Percentiles rank a stretch among this genome's conserved stretches.
Conservation (phyloP, 1,284 basidiomycete species). For the Ustilago hordei region DNA sequence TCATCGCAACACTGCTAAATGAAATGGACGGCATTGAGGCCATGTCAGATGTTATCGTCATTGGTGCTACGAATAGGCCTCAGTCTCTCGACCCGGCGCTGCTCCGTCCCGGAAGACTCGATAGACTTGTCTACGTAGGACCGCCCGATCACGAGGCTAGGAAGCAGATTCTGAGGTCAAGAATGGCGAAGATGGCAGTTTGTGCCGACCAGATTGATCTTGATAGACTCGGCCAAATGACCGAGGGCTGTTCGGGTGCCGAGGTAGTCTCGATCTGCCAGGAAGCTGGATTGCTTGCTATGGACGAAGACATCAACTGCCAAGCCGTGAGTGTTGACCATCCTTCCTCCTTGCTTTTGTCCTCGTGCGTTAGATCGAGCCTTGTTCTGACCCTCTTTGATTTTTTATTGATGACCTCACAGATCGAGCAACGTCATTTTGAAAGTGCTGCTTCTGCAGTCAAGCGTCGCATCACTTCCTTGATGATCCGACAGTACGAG, state of each 20-base stretch:
- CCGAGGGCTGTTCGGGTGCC: slow-evolving; percentile 92
- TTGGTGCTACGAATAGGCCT: slow-evolving; percentile 96
- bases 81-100: slow-evolving; percentile 92
- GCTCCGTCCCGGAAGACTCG: slow-evolving; percentile 94
- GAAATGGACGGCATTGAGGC: slow-evolving; percentile 98
- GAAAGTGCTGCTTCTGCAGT: slow-evolving; percentile 79
- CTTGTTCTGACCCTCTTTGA: background rate
- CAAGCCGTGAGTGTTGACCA: slow-evolving; percentile 74
- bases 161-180: slow-evolving; percentile 85
- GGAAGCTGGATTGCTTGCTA: slow-evolving; percentile 91
- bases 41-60: slow-evolving; percentile 88
- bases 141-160: slow-evolving; percentile 85
- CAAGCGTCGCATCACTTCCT: slow-evolving; percentile 85
- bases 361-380: background rate
- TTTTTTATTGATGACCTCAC: slow-evolving; percentile 7
- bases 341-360: background rate
- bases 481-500: slow-evolving; percentile 72
- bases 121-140: slow-evolving; percentile 92
- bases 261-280: slow-evolving; percentile 93
- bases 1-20: slow-evolving; percentile 91
- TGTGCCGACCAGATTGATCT: slow-evolving; percentile 77
- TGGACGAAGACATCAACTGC: slow-evolving; percentile 85
- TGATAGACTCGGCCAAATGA: slow-evolving; percentile 77
- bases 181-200: slow-evolving; percentile 83
- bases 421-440: slow-evolving; percentile 84